Base-by-base conservation (phyloP, 2,329 filamentous ascomycete genomes). In the Colletotrichum sp. region DNA sequence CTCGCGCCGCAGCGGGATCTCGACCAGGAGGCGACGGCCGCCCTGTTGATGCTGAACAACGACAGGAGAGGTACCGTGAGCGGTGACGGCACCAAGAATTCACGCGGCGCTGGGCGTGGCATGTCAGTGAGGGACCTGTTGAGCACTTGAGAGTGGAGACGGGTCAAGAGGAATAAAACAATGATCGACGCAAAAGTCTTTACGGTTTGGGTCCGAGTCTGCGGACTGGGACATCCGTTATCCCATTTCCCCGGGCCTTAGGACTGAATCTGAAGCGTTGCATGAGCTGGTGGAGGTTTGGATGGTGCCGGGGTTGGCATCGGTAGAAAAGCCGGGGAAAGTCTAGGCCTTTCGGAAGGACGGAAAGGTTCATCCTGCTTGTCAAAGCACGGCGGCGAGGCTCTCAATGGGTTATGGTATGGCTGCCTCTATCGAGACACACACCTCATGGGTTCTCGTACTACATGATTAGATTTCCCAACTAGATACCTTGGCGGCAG, bases 1-100 rank as follows among this genome's bases (percentile, higher is more conserved):
- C 82, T 93, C 60, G 81, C 85, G 24, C 90, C 92, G 1, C 89
- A 91, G 80, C 55, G 72, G 24, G 91, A 93, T 66, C 81, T 91
- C 6, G 92, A 94, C 77, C 93, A 96, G 77, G 95, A 97, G 83
- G 96, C 95, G 2, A 97, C 95, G 9, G 94, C 95, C 15, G 96
- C 96, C 5, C 84, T 98, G 79, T 85, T 98, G 83, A 98, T 98
- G 96, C 87, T 98, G 75, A 98, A 96, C 79, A 92, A 89, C 70
- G 95, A 97, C 82, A 91, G 95, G 55, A 89, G 95, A 44, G 89
- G 88, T 49, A 87, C 85, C 13, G 63, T 71, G n/a, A 72, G 78
- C 18, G 74, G 69, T 13, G 66, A 62, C 49, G 81, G 83, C 55
- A 82, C 83, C 65, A 85, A 85, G 49, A 83, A 87, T 65, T 60